Conservation (phyloP, 805 yeast species). For the Saccharomycopsis sp. region DNA sequence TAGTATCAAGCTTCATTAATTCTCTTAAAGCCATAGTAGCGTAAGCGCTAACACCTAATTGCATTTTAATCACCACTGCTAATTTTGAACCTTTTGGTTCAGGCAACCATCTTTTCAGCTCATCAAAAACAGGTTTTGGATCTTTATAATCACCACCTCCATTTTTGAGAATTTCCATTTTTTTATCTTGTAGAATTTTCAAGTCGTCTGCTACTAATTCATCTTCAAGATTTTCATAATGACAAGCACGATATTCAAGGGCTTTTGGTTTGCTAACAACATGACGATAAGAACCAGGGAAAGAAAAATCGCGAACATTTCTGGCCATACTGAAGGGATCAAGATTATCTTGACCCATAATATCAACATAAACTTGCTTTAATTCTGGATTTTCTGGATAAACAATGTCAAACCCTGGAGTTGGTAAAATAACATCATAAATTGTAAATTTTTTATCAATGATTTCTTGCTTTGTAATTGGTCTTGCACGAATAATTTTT, state of each 20-base stretch:
- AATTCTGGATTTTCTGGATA: constrained; percentile 67
- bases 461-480: constrained; percentile 67
- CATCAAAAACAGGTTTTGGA: no score
- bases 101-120: constrained; percentile 12
- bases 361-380: constrained; percentile 49
- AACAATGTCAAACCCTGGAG: constrained; percentile 88
- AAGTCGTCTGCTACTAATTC: constrained; percentile 75
- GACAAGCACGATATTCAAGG: constrained; percentile 50
- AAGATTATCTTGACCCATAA: constrained; percentile 73
- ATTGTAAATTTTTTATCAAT: constrained; percentile 48
- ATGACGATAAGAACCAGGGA: constrained; percentile 82
- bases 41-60: constrained; percentile 76
- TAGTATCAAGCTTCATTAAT: constrained; percentile 68
- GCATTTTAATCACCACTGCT: constrained; percentile 70
- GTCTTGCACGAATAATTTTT: constrained; percentile 54
- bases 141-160: constrained; percentile 12
- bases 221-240: constrained; percentile 54
- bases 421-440: constrained; percentile 84
- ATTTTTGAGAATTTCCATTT: neutral
- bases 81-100: constrained; percentile 34
- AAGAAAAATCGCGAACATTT: constrained; percentile 76
- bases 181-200: constrained; percentile 35
- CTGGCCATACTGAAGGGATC: constrained; percentile 82
- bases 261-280: constrained; percentile 56
- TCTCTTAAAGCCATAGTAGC: constrained; percentile 98